Evolutionary conservation across 2,329 filamentous ascomycete species (phyloP).

Genomic region (Epicoccum nigrum): DNA sequence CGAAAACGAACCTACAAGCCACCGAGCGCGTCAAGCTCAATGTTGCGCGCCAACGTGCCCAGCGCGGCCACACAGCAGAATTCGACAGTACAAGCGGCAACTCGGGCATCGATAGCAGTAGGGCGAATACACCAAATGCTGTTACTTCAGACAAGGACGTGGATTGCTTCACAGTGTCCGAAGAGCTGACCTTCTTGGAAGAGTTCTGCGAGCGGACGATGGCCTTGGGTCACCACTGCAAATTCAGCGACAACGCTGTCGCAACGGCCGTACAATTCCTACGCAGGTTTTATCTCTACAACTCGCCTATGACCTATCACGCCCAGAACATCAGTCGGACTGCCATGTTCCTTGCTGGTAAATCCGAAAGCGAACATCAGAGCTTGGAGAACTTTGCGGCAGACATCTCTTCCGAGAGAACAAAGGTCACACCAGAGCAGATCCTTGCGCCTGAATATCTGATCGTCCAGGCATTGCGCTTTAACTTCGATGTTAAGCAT

Average conservation of each 20-base stretch:
- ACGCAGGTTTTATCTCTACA: constrained; percentile 92
- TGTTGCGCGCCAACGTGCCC: constrained; percentile 56
- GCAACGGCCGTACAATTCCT: constrained; percentile 88
- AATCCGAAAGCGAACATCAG: constrained; percentile 85
- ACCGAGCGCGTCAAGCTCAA: constrained; percentile 68
- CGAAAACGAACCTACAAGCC: constrained; percentile 80
- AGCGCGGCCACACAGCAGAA: constrained; percentile 44
- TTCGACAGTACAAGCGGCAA: constrained; percentile 26
- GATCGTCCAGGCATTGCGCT: constrained; percentile 88
- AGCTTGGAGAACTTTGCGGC: constrained; percentile 65
- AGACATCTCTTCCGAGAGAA: constrained; percentile 31
- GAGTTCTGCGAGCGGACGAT: constrained; percentile 73
- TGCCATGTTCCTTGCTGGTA: constrained; percentile 89
- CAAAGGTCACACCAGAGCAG: constrained; percentile 73
- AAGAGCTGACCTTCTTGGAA: constrained; percentile 81
- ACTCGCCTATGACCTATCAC: constrained; percentile 95
- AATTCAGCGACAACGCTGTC: constrained; percentile 66
- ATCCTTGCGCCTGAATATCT: constrained; percentile 92
- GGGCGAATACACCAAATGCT: constrained; percentile 38
- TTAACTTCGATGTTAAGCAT: constrained; percentile 91
- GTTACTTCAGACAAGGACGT: constrained; percentile 57
- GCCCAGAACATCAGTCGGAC: constrained; percentile 88
- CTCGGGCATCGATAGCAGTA: constrained; percentile 39
- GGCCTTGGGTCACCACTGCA: constrained; percentile 63
- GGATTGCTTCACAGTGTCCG: constrained; percentile 81